Evolutionary conservation across 768 basidiomycete species (phyloP).

Genomic region (Pleurotus djamor): DNA sequence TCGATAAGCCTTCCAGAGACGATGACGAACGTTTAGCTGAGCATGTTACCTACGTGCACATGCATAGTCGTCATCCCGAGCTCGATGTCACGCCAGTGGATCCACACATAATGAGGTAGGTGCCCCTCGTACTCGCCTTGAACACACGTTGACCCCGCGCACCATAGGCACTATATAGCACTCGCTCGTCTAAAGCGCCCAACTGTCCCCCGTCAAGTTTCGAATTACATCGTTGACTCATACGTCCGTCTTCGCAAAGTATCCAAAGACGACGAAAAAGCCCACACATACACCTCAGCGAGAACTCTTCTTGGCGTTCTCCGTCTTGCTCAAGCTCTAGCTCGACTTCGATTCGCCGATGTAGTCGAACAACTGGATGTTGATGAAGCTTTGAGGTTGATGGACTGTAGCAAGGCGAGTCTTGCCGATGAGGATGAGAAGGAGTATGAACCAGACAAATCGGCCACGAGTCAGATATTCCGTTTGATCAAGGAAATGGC

Average conservation of each 20-base stretch:
- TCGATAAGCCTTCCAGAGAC: slow-evolving; percentile 93
- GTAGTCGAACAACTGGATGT: slow-evolving; percentile 84
- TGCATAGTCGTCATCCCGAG: slow-evolving; percentile 89
- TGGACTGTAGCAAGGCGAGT: slow-evolving; percentile 96
- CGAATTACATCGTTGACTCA: slow-evolving; percentile 90
- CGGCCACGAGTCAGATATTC: slow-evolving; percentile 82
- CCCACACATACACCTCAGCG: slow-evolving; percentile 93
- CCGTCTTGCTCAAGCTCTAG: slow-evolving; percentile 92
- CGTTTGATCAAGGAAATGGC: slow-evolving; percentile 90
- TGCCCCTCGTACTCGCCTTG: too few species aligned
- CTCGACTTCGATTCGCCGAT: slow-evolving; percentile 84
- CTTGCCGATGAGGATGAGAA: slow-evolving; percentile 77
- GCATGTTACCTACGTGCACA: slow-evolving; percentile 98
- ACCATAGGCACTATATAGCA: slow-evolving; percentile 87
- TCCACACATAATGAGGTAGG: slow-evolving; percentile 88
- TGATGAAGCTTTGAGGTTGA: slow-evolving; percentile 93
- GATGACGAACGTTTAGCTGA: slow-evolving; percentile 95
- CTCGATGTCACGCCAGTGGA: slow-evolving; percentile 84
- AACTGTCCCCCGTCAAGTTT: slow-evolving; percentile 84
- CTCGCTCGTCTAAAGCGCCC: slow-evolving; percentile 86
- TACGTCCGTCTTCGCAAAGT: slow-evolving; percentile 95
- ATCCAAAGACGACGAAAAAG: slow-evolving; percentile 90
- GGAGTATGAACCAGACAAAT: slow-evolving; percentile 71
- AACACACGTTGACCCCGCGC: background rate
- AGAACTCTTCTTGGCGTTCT: slow-evolving; percentile 94